phyloP scores from a whole-genome alignment of 768 basidiomycete species.

The Amanita rimosa region DNA sequence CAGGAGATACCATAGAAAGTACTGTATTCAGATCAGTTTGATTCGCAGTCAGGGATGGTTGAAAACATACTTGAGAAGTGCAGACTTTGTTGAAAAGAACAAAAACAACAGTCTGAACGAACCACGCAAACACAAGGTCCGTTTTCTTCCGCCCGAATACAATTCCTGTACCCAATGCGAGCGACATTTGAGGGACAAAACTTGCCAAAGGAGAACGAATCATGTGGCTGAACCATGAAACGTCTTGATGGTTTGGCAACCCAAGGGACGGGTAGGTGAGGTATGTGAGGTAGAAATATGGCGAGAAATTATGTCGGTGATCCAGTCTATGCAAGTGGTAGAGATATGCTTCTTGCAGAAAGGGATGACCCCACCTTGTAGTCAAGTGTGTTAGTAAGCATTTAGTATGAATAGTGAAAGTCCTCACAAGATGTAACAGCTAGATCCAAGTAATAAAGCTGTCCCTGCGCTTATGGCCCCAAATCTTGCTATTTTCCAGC shows the following conservation, averaged over 20 bases:
- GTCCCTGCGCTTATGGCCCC: constrained; percentile 55
- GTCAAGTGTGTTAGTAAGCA: background rate
- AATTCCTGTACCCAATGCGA: constrained; percentile 67
- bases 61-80: constrained; percentile 71
- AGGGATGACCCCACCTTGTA: constrained; percentile 86
- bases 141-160: constrained; percentile 44
- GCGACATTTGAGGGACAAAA: constrained; percentile 73
- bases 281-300: constrained; percentile 94
- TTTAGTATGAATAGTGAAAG: background rate
- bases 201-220: constrained; percentile 68
- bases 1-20: constrained; percentile 94
- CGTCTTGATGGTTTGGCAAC: constrained; percentile 8
- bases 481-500: constrained; percentile 49
- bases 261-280: constrained; percentile 53
- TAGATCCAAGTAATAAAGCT: constrained; percentile 47
- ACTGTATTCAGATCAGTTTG: constrained; percentile 33
- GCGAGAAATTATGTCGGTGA: constrained; percentile 97
- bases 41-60: background rate
- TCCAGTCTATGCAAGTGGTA: constrained; percentile 89
- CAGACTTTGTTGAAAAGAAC: constrained; percentile 99
- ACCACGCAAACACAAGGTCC: constrained; percentile 77
- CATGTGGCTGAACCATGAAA: constrained; percentile 27
- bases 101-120: constrained; percentile 82
- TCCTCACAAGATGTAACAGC: constrained; percentile 51
- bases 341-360: constrained; percentile 84